Conservation (phyloP, 1,139 yeast species). For the Candida gigantensis region DNA sequence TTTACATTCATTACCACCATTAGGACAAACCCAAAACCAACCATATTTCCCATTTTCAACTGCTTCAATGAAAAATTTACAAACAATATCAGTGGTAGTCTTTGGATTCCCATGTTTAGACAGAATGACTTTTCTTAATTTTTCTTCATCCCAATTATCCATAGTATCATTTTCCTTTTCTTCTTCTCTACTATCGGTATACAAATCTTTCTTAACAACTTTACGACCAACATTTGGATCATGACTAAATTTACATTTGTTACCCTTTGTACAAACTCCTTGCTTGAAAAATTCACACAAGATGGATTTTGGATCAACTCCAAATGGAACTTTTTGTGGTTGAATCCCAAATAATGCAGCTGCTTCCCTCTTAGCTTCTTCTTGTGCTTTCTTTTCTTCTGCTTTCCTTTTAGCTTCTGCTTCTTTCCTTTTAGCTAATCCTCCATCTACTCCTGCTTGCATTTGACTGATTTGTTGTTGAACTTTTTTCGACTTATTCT, state of each 20-base stretch:
- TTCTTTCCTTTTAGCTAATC: constrained; percentile 67
- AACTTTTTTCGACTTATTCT: constrained; percentile 89
- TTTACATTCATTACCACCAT: constrained; percentile 90
- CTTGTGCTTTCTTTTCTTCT: constrained; percentile 91
- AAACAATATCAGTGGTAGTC: constrained; percentile 93
- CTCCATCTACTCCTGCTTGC: constrained; percentile 61
- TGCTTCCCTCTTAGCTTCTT: constrained; percentile 85
- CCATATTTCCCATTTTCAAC: constrained; percentile 98
- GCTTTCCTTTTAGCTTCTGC: constrained; percentile 73
- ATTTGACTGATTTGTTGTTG: constrained; percentile 85
- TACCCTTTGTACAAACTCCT: constrained; percentile 87
- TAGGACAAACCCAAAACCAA: constrained; percentile 99
- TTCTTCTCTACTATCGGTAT: constrained; percentile 75
- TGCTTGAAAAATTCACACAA: constrained; percentile 89
- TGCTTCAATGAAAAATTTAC: constrained; percentile 93
- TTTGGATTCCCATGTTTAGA: constrained; percentile 94
- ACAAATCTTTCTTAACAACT: constrained; percentile 86
- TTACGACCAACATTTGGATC: constrained; percentile 85
- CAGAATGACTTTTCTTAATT: constrained; percentile 77
- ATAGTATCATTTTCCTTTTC: constrained; percentile 81
- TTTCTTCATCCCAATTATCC: constrained; percentile 98
- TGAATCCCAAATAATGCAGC: constrained; percentile 73
- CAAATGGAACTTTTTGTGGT: constrained; percentile 89
- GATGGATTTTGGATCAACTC: constrained; percentile 95
- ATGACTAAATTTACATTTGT: constrained; percentile 92